Evolutionary conservation across 306 rosid genomes (phyloP).

Genomic region (Medicago lupulina): DNA sequence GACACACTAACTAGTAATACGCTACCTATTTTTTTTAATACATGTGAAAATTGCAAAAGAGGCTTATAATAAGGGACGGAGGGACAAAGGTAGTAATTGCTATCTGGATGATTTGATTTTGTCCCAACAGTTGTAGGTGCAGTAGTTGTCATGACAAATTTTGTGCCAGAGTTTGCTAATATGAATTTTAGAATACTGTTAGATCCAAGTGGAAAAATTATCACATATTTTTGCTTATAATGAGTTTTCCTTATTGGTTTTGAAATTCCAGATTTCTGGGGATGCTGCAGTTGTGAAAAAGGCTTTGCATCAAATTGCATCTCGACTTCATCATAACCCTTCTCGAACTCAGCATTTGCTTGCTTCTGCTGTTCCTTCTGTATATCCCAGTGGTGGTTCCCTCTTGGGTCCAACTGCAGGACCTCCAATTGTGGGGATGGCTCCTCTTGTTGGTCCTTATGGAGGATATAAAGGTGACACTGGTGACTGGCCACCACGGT

Average conservation of each 20-base stretch:
- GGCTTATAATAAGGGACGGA: not conserved
- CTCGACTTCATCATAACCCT: constrained; percentile 91
- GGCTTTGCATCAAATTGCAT: constrained; percentile 81
- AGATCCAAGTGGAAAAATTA: not conserved
- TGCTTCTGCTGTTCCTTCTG: constrained; percentile 63
- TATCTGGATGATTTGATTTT: constrained; percentile 23
- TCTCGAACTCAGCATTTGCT: constrained; percentile 94
- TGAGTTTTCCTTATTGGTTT: constrained; percentile 31
- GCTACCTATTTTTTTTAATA: not conserved
- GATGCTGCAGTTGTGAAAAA: constrained; percentile 79
- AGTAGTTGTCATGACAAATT: not conserved
- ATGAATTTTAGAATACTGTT: constrained; percentile 2
- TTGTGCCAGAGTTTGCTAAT: not conserved
- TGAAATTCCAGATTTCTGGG: constrained; percentile 75
- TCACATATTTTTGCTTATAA: constrained; percentile 17
- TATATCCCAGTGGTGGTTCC: constrained; percentile 67
- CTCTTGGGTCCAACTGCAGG: constrained; percentile 76
- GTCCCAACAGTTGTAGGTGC: constrained; percentile 3
- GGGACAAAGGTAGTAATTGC: not conserved
- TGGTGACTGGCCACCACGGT: constrained; percentile 94
- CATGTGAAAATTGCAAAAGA: not conserved
- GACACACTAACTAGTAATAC: not conserved
- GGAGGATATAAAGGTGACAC: constrained; percentile 89
- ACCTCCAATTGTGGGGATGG: constrained; percentile 81
- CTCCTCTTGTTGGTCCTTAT: constrained; percentile 79